Base-by-base conservation (phyloP, 352 stramenopile genomes). In the Achlya hypogyna region DNA sequence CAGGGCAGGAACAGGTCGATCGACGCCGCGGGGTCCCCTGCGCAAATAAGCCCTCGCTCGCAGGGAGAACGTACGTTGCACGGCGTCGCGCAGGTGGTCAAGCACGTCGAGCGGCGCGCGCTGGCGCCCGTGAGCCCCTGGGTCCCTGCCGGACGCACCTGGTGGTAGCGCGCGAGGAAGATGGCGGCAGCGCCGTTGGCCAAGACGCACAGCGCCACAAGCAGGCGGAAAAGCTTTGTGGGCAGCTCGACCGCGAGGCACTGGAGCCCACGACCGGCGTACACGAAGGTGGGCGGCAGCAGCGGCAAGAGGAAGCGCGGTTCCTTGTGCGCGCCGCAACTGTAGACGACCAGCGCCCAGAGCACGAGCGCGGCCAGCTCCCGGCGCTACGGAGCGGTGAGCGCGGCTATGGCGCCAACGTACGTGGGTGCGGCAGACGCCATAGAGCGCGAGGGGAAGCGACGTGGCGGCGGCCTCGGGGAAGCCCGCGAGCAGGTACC, bases 1-100 rank as follows among this genome's bases (percentile, higher is more conserved):
- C 86, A 95, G 14, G 83, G 75, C 42, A 85, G 89, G 76, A 86
- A 93, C 70, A 95, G 93, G 69, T 95, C 83, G 32, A 93, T 85
- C 22, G 82, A 83, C 20, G 71, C 72, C 6, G 75, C 65, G 0
- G 78, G 67, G 45, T 74, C 72, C 34, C 69, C 75, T 86, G 52
- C 23, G 6, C n/a, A n/a, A n/a, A n/a, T n/a, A n/a, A n/a, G n/a
- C n/a, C n/a, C n/a, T 10, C 27, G n/a, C n/a, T n/a, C n/a, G n/a
- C n/a, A n/a, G n/a, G n/a, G n/a, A n/a, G n/a, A 27, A 63, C 27
- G n/a, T 70, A 91, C 82, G 76, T 85, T 77, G 63, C 16, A 89
- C 72, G 14, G 56, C 65, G 10, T 79, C 73, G 5, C 82, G 73
- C 8, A 95, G 71, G 53, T 85, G 87, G 60, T 95, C 86, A 81